Conservation (phyloP, 1,284 basidiomycete genomes). For the Trichosporon ovoides region DNA sequence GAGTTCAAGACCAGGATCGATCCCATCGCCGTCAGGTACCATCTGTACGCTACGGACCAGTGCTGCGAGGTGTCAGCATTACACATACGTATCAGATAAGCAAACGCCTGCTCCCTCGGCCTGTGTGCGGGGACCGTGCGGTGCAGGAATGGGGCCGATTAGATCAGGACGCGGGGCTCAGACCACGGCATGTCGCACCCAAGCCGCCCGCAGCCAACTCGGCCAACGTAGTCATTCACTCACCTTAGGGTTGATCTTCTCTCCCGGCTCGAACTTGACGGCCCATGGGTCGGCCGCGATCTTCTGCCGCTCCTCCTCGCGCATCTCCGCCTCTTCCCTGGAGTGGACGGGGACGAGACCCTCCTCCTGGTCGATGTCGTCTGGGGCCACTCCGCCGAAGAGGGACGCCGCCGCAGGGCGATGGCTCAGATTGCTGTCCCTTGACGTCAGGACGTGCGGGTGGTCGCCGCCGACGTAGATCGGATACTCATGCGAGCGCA, state of each 20-base stretch:
- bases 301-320: slow-evolving; percentile 29
- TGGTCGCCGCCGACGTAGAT: neutral
- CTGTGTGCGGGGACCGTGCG: too few species aligned
- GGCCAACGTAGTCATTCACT: slow-evolving; percentile 14
- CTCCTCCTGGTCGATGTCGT: slow-evolving; percentile 38
- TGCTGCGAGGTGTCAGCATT: slow-evolving; percentile 51
- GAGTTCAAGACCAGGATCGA: slow-evolving; percentile 66
- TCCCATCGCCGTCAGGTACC: slow-evolving; percentile 60
- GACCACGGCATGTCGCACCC: too few species aligned
- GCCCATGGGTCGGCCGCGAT: slow-evolving; percentile 41
- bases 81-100: neutral
- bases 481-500: neutral
- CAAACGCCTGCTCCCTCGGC: neutral
- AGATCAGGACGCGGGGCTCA: too few species aligned
- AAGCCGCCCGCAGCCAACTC: too few species aligned
- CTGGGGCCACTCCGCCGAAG: slow-evolving; percentile 39
- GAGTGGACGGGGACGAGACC: slow-evolving; percentile 38
- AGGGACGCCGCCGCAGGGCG: slow-evolving; percentile 32
- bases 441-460: neutral
- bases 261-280: slow-evolving; percentile 45
- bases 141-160: too few species aligned
- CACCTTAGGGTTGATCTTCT: slow-evolving; percentile 46
- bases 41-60: slow-evolving; percentile 57
- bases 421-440: neutral
- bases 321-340: slow-evolving; percentile 37